Percentiles rank a stretch among this genome's conserved stretches.
Evolutionary conservation across 2,329 filamentous ascomycete species (phyloP).

Genomic region (Trichocomaceae sp.): DNA sequence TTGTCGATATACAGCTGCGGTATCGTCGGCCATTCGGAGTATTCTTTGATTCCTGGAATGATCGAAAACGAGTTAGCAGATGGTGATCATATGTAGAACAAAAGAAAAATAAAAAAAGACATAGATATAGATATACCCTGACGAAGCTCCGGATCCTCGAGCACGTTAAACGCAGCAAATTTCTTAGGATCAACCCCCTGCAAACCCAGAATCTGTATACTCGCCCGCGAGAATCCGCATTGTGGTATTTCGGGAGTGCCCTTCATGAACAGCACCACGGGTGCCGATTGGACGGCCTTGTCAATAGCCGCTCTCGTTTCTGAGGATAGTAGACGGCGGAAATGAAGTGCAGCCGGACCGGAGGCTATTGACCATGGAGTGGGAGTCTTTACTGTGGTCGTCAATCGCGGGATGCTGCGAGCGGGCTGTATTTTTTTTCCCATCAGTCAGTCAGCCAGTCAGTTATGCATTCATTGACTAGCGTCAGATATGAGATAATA

Average conservation of each 20-base stretch:
- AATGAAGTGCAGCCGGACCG: constrained; percentile 18
- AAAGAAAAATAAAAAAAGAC: background rate
- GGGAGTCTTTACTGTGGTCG: background rate
- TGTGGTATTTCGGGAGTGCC: constrained; percentile 92
- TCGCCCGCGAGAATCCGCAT: constrained; percentile 92
- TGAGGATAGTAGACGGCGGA: constrained; percentile 65
- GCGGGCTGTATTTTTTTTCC: background rate
- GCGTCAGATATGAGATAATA: background rate
- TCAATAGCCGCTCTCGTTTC: constrained; percentile 79
- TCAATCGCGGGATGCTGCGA: constrained; percentile 9
- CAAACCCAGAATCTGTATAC: constrained; percentile 87
- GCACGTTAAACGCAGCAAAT: constrained; percentile 96
- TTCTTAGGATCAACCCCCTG: constrained; percentile 93
- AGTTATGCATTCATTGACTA: background rate
- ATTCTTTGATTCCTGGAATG: constrained; percentile 84
- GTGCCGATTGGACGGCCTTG: constrained; percentile 77
- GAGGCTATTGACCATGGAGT: constrained; percentile 10
- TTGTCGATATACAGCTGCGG: constrained; percentile 92
- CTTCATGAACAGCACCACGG: constrained; percentile 99
- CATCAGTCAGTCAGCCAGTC: background rate
- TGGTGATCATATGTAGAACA: background rate
- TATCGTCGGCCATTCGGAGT: constrained; percentile 98
- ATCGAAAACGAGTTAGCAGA: background rate
- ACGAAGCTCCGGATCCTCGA: constrained; percentile 83
- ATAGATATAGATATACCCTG: constrained; percentile 50